Base-by-base conservation (phyloP, 208 protist species). In the Polymyxa betae region DNA sequence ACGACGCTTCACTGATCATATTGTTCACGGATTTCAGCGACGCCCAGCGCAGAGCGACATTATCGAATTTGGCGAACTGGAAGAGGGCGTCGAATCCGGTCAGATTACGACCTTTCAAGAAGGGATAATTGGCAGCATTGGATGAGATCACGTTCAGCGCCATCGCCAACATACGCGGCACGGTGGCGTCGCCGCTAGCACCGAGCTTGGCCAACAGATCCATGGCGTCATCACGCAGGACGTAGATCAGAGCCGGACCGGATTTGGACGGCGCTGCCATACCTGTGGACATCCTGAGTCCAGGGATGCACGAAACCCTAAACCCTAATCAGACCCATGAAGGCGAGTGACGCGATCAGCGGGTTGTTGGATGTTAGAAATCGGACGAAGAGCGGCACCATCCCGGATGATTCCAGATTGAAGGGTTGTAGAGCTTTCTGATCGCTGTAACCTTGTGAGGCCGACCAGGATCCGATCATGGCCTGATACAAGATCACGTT, bases 21-120 rank as follows among this genome's bases (percentile, higher is more conserved):
- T 82, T 82, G n/a, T 82, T 82, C 5, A 82, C 72, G n/a, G 72
- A 45, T 82, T 82, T 82, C n/a, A 82, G n/a, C n/a, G 72, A 35
- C 16, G 72, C 72, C 72, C 72, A 82, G 72, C 72, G 72, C 5
- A 82, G 5, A n/a, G 72, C 72, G n/a, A 82, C 72, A 43, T 43
- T 82, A 43, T 82, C n/a, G 72, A 82, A 82, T 5, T 35, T 82
- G 5, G 72, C 72, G 72, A 82, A 82, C n/a, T 43, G 16, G 72
- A 82, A 82, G 16, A 82, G n/a, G 12, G 72, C 72, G 35, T 82
- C 72, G n/a, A 82, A 82, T 43, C 72, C 72, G 72, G 5, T 82
- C 72, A 82, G 5, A 43, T 82, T 82, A 5, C 72, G 5, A 35
- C 72, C 72, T n/a, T 82, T 82, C 16, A 82, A n/a, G n/a, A 40